Base-by-base conservation (phyloP, 768 basidiomycete genomes). In the Panaeolus papilionaceus region DNA sequence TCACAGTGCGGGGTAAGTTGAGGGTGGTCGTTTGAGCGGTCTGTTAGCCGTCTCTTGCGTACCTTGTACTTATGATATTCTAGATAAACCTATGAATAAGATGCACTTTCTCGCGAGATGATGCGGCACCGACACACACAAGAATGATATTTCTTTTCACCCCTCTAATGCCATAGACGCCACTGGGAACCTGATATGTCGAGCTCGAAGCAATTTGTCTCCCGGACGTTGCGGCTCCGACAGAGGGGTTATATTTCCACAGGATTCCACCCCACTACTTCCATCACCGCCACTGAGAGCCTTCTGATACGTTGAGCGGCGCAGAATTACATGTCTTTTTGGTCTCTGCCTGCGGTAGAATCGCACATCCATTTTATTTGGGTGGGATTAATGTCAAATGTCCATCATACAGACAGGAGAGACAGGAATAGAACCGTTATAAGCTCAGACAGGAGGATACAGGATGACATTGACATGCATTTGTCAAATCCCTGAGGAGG, bases 1-100 rank as follows among this genome's bases (percentile, higher is more conserved):
- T 5, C 33, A 58, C 9, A 58, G 54, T 37, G 54, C 54, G 54
- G 54, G 54, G 54, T 58, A 58, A 37, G 6, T 37, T 14, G 54
- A 58, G 33, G 54, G 12, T 12, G 54, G 54, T 9, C 54, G 33
- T 58, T 58, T 58, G 54, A 58, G 54, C 54, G 54, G 54, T 16
- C 26, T 28, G 33, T 58, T 10, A 11, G 16, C 23, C 14, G 47
- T 18, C n/a, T 20, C 7, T 23, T 10, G 39, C 18, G n/a, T 20
- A 7, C 3, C 23, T 20, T 12, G 47, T 23, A 0, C 20, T 1
- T 49, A 28, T 28, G 14, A 28, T 51, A 20, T 51, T 20, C 49
- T 33, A 58, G 4, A 16, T 7, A 28, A 37, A 14, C 14, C 28
- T 28, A 58, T 6, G 33, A 23, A 10, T 28, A 33, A 12, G 28